Evolutionary conservation across 352 stramenopile genomes (phyloP).

Genomic region (Pythium volutum): DNA sequence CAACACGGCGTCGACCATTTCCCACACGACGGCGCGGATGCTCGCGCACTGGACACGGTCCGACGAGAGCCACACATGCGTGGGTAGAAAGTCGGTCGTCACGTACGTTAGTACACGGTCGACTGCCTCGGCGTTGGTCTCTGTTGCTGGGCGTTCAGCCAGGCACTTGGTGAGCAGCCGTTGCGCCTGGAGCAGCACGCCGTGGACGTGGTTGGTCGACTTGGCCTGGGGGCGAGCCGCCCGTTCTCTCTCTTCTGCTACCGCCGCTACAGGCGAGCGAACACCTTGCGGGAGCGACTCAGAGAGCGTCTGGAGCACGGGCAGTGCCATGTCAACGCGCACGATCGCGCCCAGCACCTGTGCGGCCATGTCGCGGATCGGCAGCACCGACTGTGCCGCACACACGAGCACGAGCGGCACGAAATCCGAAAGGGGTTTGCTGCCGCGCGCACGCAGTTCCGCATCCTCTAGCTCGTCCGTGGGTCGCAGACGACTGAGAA

Average conservation of each 20-base stretch:
- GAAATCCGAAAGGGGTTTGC: slow-evolving; percentile 46
- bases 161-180: slow-evolving; percentile 41
- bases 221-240: slow-evolving; percentile 4
- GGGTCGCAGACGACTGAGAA: slow-evolving; percentile 71
- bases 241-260: not conserved
- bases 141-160: not conserved
- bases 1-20: slow-evolving; percentile 46
- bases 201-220: slow-evolving; percentile 66
- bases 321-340: slow-evolving; percentile 44
- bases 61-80: slow-evolving; percentile 49
- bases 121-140: slow-evolving; percentile 12
- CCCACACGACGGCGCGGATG: slow-evolving; percentile 49
- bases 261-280: not conserved
- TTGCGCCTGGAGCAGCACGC: slow-evolving; percentile 58
- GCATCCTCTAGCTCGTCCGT: slow-evolving; percentile 51
- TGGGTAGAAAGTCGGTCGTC: slow-evolving; percentile 33
- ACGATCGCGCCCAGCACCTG: slow-evolving; percentile 74
- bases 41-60: slow-evolving; percentile 29
- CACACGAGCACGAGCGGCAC: slow-evolving; percentile 68
- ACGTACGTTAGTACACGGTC: slow-evolving; percentile 31
- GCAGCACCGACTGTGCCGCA: slow-evolving; percentile 63
- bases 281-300: slow-evolving; percentile 43
- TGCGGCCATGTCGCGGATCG: slow-evolving; percentile 77
- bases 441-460: slow-evolving; percentile 6
- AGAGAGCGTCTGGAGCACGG: slow-evolving; percentile 37